Base-by-base conservation (phyloP, 441 rosid species). In the Eutrema salsugineum region DNA sequence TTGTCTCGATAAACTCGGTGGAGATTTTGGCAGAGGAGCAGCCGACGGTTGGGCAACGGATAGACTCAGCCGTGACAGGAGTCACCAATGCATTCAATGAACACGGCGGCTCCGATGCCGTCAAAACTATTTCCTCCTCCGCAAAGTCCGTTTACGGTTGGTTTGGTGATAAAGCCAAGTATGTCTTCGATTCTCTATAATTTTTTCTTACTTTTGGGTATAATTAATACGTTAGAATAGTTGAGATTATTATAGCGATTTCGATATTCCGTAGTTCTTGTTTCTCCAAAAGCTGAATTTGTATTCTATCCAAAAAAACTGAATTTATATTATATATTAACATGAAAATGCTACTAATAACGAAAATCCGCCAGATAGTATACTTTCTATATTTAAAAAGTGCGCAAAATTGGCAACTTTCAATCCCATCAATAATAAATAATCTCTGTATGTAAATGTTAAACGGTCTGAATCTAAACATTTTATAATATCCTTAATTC, bases 81-180 rank as follows among this genome's bases (percentile, higher is more conserved):
- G 51, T 12, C 48, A 17, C 22, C 48, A 27, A 76, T 63, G 46
- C 75, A 19, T 76, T 68, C 47, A 69, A 76, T 39, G 65, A 76
- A 62, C 53, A 76, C 65, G 79, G 75, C 19, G 75, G 65, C 5
- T 15, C 55, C 7, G 28, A 30, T 6, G 75, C 65, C 22, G 70
- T 76, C 2, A 54, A 75, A 22, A 4, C 75, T 16, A 65, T 69
- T 16, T 28, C 79, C 8, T 54, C 65, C 66, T 32, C 79, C 11
- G 36, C 38, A 19, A 47, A 63, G 19, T 54, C 66, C 8, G 59
- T 46, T 47, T 75, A 63, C 19, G 65, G 62, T 38, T 75, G 79
- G 79, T 63, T 75, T 20, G 16, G 61, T 47, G 75, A 63, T 38
- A 76, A 76, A 69, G 70, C 70, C 66, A 69, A 56, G 66, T 76